A percentile compares a stretch with the other conserved stretches of the same genome.
These are phyloP conservation scores for Lablab purpureus DNA, from an alignment of 306 rosid genomes.

Conservation along the genomic window DNA sequence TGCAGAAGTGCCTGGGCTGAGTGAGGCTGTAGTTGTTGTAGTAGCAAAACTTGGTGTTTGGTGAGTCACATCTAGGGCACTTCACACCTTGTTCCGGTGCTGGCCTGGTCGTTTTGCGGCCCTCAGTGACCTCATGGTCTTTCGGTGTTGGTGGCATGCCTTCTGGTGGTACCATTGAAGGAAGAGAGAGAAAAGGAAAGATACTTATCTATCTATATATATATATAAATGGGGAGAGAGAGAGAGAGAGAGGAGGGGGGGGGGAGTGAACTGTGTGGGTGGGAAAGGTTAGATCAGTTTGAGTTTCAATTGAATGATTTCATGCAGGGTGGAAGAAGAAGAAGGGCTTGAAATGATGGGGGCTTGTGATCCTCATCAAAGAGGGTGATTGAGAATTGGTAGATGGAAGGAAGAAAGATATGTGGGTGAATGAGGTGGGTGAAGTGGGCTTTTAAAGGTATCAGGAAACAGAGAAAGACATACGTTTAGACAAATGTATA, in stretches of 20 bases:
- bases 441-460: conserved; percentile 37
- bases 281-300: not conserved
- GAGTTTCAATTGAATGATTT: conserved; percentile 49
- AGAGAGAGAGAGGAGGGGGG: not conserved
- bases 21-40: conserved; percentile 88
- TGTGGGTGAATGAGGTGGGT: conserved; percentile 39
- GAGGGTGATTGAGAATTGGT: conserved; percentile 47
- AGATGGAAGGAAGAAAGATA: not conserved
- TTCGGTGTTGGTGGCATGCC: conserved; percentile 28
- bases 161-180: conserved; percentile 54
- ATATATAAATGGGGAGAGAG: not conserved
- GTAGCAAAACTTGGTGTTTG: conserved; percentile 90
- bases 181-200: not conserved
- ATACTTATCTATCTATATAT: too few relatives aligned
- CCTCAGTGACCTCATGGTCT: conserved; percentile 44
- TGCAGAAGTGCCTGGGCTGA: conserved; percentile 89
- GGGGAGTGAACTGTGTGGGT: not conserved
- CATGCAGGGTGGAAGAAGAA: conserved; percentile 57
- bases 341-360: conserved; percentile 48
- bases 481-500: not conserved
- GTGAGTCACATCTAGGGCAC: conserved; percentile 83
- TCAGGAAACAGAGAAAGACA: conserved; percentile 42
- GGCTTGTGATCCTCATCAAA: conserved; percentile 82
- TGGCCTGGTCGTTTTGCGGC: conserved; percentile 48
- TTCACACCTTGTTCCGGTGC: conserved; percentile 57